Evolutionary conservation across 1,284 basidiomycete genomes (phyloP), one percentile per base, ranked within the genome.

Genomic region (Leccinum solheimii): DNA sequence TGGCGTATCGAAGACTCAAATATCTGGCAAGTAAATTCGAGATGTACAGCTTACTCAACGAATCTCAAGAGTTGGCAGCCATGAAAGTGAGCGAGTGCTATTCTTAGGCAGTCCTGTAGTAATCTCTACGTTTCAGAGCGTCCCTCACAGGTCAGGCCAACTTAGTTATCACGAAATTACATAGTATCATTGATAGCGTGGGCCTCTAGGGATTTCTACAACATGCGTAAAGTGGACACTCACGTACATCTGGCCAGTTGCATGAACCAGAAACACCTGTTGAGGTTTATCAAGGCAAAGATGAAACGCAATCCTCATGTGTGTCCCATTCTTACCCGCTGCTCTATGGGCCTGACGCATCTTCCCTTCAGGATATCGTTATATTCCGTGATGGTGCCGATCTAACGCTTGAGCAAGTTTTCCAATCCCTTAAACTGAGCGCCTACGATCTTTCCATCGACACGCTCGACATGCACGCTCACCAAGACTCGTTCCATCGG

Each of bases 191-290:
- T 69, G 55, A 76, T 34, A 55, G 34, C 32, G 30, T 19, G 55
- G 45, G 2, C 49, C 7, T 51, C 8, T 70, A 95, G 96, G 68
- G 97, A 99, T 78, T 98, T 99, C 71, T 99, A 99, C 80, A 99
- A 99, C 73, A 84, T 96, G 48, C 90, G 97, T 54, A 99, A 99
- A 75, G 95, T 99, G 63, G 97, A 98, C 75, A 99, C 97, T 9
- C 97, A 99, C 77, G 94, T 99, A 21, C 97, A 99, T 72, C 95
- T 99, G 76, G 97, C 95, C 10, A 97, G 96, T 59, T 92, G 92
- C 75, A 98, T 99, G 97, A 99, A 99, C 76, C 97, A 99, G 76
- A 99, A 99, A 78, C 97, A 99, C 78, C 79, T 99, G n/a, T 80
- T 99, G 26, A 95, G 97, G 5, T 99, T 99, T 79, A 99, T 99